Evolutionary conservation across 345 rosid genomes (phyloP), one percentile per base, ranked within the genome.

Genomic region (Tarenaya hassleriana): DNA sequence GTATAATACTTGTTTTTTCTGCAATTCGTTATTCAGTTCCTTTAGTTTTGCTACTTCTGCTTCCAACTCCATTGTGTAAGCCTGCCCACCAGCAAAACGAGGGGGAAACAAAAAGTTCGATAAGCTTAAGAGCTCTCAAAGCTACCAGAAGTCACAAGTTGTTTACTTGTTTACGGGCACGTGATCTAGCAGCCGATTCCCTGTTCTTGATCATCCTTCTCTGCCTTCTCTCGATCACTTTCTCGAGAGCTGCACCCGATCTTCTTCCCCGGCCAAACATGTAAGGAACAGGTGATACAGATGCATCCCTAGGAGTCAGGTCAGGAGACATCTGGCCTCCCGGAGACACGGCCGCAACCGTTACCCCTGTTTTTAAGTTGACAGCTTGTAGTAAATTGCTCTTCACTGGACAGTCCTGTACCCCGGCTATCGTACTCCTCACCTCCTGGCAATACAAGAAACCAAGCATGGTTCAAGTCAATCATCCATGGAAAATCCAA

Each of bases 131-230:
- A 11, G 1, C 7, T 41, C 34, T 42, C 14, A 41, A 41, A 47
- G 31, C 8, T 53, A 7, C 47, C 10, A 0, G 46, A 47, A 17
- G 48, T 15, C 16, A 18, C 49, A 52, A 39, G 37, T 57, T 27
- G 55, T 34, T 71, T 51, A 88, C 98, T 97, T 92, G 98, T 72
- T 92, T 92, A 21, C 94, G 94, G 48, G 94, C 94, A 10, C 94
- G 75, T n/a, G 94, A 84, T 37, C 89, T 75, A 29, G 94, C 89
- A 65, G 94, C 94, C 1, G 94, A 82, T 62, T 84, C 94, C 62
- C 94, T 75, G 47, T 84, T 84, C 73, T 84, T 84, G 47, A 85
- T 82, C 94, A 85, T 85, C 69, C 94, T 82, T 63, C 76, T 77
- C 45, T 85, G 94, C 71, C 94, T 85, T 75, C 89, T 82, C 81